Percentiles rank a stretch among this genome's conserved stretches.
phyloP scores from a whole-genome alignment of 768 basidiomycete genomes.

The Coprinellus micaceus region DNA sequence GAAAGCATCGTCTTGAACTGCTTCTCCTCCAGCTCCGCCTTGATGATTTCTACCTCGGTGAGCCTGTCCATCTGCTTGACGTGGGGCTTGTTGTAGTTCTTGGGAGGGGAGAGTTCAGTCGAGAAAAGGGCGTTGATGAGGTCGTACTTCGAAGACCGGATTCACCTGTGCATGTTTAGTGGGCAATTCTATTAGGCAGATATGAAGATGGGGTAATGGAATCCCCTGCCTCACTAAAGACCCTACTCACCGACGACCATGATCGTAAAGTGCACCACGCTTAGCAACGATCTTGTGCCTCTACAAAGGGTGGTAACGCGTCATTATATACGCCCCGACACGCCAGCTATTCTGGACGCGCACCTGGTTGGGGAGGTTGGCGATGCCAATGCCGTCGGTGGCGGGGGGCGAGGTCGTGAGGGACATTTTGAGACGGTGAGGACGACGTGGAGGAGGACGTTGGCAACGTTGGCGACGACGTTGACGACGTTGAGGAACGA shows the following conservation, averaged over 20 bases:
- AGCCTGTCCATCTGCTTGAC: constrained; percentile 98
- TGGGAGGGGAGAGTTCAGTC: constrained; percentile 87
- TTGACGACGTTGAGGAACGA: constrained; percentile 21
- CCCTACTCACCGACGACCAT: constrained; percentile 90
- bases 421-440: constrained; percentile 38
- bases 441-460: constrained; percentile 22
- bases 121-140: constrained; percentile 99
- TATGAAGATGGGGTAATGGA: not conserved
- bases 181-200: not conserved
- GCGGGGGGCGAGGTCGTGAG: constrained; percentile 33
- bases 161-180: constrained; percentile 58
- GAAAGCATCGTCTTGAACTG: constrained; percentile 99
- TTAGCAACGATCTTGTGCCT: constrained; percentile 99
- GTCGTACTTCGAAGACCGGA: constrained; percentile 97
- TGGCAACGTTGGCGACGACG: constrained; percentile 20
- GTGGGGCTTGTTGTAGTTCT: constrained; percentile 87
- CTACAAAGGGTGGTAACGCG: constrained; percentile 42
- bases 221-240: not conserved
- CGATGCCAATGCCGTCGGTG: constrained; percentile 85
- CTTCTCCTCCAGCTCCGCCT: constrained; percentile 98
- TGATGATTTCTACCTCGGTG: constrained; percentile 98
- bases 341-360: constrained; percentile 16
- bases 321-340: constrained; percentile 15
- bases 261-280: constrained; percentile 95
- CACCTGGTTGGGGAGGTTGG: constrained; percentile 98